Evolutionary conservation across 2,329 filamentous ascomycete species (phyloP).

Genomic region (Monilinia laxa): DNA sequence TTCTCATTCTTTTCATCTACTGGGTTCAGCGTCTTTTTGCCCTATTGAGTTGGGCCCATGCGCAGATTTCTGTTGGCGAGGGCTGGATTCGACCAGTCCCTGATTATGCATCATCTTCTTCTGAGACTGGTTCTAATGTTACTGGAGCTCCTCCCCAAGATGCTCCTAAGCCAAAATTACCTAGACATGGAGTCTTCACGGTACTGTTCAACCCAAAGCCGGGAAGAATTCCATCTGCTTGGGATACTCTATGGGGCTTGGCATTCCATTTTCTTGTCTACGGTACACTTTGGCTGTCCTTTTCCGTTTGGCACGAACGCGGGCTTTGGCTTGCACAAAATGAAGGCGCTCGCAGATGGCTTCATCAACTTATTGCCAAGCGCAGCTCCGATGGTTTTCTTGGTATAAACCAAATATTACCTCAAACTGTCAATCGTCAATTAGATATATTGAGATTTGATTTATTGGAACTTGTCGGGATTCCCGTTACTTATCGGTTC

Average conservation of each 20-base stretch:
- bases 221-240: conserved; percentile 8
- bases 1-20: conserved; percentile 9
- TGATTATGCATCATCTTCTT: conserved; percentile 15
- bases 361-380: neutral
- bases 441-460: conserved; percentile 8
- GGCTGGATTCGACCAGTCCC: neutral
- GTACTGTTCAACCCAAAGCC: neutral
- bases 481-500: conserved; percentile 7
- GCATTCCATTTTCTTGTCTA: conserved; percentile 14
- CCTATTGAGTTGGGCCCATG: neutral
- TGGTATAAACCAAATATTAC: conserved; percentile 12
- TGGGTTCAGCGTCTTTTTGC: neutral
- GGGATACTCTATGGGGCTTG: conserved; percentile 11
- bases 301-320: conserved; percentile 11
- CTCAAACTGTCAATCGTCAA: conserved; percentile 1
- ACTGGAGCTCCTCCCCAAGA: neutral
- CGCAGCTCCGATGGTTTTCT: conserved; percentile 4
- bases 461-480: neutral
- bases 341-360: conserved; percentile 18
- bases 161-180: neutral
- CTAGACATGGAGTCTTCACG: neutral
- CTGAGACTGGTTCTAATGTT: neutral
- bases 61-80: neutral
- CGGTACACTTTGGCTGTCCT: neutral
- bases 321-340: conserved; percentile 20